A percentile compares a stretch with the other conserved stretches of the same genome.
phyloP scores from a whole-genome alignment of 2,329 filamentous ascomycete species.

The Fusarium dimerum region DNA sequence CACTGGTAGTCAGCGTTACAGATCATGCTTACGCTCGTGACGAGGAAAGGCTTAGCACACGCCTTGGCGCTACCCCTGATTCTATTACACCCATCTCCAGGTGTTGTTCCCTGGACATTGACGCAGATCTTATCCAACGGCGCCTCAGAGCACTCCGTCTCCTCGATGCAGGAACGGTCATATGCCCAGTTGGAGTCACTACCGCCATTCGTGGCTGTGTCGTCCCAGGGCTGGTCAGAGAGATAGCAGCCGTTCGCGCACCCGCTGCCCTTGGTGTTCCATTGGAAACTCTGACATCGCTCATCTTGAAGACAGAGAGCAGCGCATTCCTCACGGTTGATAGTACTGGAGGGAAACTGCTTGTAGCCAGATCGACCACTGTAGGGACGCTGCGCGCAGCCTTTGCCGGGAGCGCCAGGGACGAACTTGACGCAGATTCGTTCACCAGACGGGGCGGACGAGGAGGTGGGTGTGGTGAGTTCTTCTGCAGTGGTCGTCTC shows the following conservation, averaged over 20 bases:
- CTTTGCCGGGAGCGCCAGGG: constrained; percentile 11
- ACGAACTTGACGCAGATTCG: constrained; percentile 19
- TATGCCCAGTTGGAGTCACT: constrained; percentile 15
- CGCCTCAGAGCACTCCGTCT: constrained; percentile 7
- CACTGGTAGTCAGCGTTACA: constrained; percentile 18
- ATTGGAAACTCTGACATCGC: constrained; percentile 21
- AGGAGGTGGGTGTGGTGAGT: neutral
- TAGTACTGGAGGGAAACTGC: constrained; percentile 9
- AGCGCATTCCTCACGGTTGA: constrained; percentile 19
- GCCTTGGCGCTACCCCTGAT: constrained; percentile 16
- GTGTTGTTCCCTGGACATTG: constrained; percentile 19
- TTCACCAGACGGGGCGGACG: constrained; percentile 1
- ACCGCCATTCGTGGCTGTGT: constrained; percentile 8
- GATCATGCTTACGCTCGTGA: neutral
- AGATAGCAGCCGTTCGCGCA: constrained; percentile 20
- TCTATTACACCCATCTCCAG: constrained; percentile 10
- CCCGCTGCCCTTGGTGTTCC: constrained; percentile 12
- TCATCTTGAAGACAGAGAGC: constrained; percentile 18
- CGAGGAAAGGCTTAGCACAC: constrained; percentile 20
- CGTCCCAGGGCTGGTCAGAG: constrained; percentile 3
- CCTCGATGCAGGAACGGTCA: constrained; percentile 19
- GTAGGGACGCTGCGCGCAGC: constrained; percentile 19
- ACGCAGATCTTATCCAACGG: constrained; percentile 15
- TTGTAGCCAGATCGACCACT: constrained; percentile 20
- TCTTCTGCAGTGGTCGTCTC: neutral